A percentile compares a stretch with the other conserved stretches of the same genome.
phyloP scores from a whole-genome alignment of 2,329 filamentous ascomycete genomes.

The Alternaria gansuensis region DNA sequence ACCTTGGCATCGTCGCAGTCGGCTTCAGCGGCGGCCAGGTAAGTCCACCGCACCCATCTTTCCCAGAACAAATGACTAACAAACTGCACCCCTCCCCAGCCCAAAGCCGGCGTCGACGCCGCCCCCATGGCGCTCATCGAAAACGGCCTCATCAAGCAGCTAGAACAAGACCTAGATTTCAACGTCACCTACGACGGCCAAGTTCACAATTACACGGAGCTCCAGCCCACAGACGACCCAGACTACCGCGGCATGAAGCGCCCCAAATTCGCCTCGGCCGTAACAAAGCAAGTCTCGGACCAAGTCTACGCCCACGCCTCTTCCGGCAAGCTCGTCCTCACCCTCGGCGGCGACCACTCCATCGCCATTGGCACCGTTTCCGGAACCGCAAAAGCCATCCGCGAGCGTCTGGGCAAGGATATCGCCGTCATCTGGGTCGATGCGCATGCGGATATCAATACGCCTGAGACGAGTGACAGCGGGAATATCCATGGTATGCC shows the following conservation, averaged over 20 bases:
- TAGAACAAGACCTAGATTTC: constrained; percentile 87
- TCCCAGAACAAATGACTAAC: constrained; percentile 19
- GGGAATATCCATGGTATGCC: constrained; percentile 99
- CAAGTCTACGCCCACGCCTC: constrained; percentile 89
- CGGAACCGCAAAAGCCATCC: constrained; percentile 84
- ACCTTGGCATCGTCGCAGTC: constrained; percentile 91
- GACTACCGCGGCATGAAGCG: constrained; percentile 94
- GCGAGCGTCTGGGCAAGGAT: constrained; percentile 82
- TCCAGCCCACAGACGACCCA: constrained; percentile 76
- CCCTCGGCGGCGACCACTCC: constrained; percentile 93
- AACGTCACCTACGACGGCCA: constrained; percentile 82
- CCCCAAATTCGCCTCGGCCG: constrained; percentile 82
- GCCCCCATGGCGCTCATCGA: constrained; percentile 89
- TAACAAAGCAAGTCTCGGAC: constrained; percentile 78
- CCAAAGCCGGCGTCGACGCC: constrained; percentile 90
- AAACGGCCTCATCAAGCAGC: constrained; percentile 82
- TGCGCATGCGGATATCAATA: constrained; percentile 97
- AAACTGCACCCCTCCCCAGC: constrained; percentile 59
- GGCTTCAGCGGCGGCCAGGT: constrained; percentile 97
- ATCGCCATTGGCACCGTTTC: constrained; percentile 95
- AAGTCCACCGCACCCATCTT: constrained; percentile 44
- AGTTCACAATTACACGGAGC: constrained; percentile 82
- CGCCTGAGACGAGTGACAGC: constrained; percentile 85
- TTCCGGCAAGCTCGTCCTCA: constrained; percentile 86
- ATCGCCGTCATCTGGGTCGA: constrained; percentile 99